Percentiles rank a stretch among this genome's conserved stretches.
Conservation (phyloP, 2,329 filamentous ascomycete genomes). For the Colletotrichum navitas region DNA sequence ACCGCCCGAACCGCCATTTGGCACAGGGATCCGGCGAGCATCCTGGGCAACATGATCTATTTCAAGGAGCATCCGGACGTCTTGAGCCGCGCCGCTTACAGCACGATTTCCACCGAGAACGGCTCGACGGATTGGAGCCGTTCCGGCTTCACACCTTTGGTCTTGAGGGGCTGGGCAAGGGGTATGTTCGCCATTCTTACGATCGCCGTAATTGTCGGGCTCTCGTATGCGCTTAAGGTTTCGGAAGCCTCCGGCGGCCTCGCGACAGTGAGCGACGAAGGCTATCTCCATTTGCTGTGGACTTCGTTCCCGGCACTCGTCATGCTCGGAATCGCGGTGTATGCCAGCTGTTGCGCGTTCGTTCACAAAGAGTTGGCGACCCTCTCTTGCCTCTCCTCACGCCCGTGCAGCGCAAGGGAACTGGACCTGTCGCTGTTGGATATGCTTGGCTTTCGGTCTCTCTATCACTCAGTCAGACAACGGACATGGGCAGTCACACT, state of each 20-base stretch:
- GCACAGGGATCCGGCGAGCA: constrained; percentile 25
- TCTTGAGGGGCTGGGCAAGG: constrained; percentile 13
- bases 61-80: neutral
- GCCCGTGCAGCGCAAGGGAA: neutral
- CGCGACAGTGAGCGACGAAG: constrained; percentile 16
- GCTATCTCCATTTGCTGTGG: constrained; percentile 27
- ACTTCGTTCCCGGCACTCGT: constrained; percentile 19
- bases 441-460: constrained; percentile 13
- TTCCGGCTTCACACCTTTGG: constrained; percentile 10
- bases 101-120: neutral
- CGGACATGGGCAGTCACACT: constrained; percentile 8
- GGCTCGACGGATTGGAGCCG: constrained; percentile 8
- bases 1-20: constrained; percentile 10
- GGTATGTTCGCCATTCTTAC: constrained; percentile 1
- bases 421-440: constrained; percentile 22
- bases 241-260: constrained; percentile 11
- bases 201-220: constrained; percentile 7
- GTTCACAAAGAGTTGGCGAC: constrained; percentile 1
- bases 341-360: constrained; percentile 15
- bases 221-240: neutral
- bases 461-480: neutral
- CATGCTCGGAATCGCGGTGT: constrained; percentile 26
- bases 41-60: constrained; percentile 26
- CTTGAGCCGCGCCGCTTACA: neutral
- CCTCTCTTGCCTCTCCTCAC: constrained; percentile 9